Evolutionary conservation across 176 grass and related monocot species (phyloP).

Genomic region (Melocanna baccifera): DNA sequence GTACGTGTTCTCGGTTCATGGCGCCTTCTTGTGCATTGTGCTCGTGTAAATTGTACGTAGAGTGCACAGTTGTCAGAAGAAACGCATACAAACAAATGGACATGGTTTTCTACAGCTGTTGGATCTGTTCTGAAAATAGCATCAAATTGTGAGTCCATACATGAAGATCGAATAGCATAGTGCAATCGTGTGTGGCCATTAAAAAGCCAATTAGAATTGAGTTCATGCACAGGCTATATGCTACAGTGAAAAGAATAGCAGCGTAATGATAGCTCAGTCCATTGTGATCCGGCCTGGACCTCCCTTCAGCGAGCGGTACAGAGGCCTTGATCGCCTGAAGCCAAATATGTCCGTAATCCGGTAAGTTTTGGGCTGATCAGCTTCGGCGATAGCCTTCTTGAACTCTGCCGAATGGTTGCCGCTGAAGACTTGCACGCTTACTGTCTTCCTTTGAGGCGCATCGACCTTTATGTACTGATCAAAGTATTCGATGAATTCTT

Average conservation of each 20-base stretch:
- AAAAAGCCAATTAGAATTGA: background rate
- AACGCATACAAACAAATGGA: background rate
- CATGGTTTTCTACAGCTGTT: background rate
- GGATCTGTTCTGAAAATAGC: conserved; percentile 12
- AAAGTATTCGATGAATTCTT: conserved; percentile 75
- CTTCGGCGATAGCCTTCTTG: conserved; percentile 29
- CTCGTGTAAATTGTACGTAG: conserved; percentile 2
- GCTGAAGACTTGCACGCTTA: conserved; percentile 74
- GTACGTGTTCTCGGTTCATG: background rate
- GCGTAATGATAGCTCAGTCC: conserved; percentile 20
- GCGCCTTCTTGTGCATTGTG: background rate
- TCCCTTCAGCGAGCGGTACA: conserved; percentile 62
- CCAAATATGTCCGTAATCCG: conserved; percentile 53
- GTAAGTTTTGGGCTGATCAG: conserved; percentile 29
- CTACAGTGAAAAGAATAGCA: background rate
- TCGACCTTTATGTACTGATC: conserved; percentile 59
- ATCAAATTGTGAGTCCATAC: conserved; percentile 1
- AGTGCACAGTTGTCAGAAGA: background rate
- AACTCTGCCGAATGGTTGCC: conserved; percentile 45
- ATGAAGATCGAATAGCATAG: conserved; percentile 1
- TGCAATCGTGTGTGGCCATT: conserved; percentile 4
- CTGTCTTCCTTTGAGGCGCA: conserved; percentile 54
- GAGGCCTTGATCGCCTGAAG: conserved; percentile 70
- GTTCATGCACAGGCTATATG: conserved; percentile 5
- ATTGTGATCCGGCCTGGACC: conserved; percentile 46